Evolutionary conservation across 306 rosid species (phyloP).

Genomic region (Acacia crassicarpa): DNA sequence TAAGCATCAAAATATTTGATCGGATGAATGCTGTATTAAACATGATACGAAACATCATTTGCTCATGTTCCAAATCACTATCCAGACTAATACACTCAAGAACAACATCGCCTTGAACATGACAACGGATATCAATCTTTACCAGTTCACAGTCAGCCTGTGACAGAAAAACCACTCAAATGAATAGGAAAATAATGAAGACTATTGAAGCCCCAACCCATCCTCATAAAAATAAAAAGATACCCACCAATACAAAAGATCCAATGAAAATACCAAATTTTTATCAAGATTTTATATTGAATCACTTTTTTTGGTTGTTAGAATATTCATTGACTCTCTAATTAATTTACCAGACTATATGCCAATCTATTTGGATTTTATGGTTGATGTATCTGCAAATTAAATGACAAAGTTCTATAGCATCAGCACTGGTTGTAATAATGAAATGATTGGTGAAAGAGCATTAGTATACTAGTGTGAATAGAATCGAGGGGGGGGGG

Average conservation of each 20-base stretch:
- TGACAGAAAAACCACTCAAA: conserved; percentile 33
- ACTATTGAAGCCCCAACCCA: neutral
- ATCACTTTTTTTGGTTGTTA: neutral
- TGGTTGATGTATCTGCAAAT: neutral
- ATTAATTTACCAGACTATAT: neutral
- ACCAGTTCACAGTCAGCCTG: conserved; percentile 87
- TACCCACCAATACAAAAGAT: neutral
- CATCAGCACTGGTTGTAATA: neutral
- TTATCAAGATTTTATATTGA: neutral
- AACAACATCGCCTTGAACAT: conserved; percentile 95
- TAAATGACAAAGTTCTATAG: conserved; percentile 2
- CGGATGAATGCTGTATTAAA: conserved; percentile 95
- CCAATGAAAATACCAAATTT: neutral
- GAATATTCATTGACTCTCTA: conserved; percentile 11
- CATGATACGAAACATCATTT: conserved; percentile 96
- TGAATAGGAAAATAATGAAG: neutral
- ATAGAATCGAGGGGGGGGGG: neutral
- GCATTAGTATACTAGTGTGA: conserved; percentile 9
- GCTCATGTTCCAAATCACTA: conserved; percentile 75
- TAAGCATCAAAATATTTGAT: conserved; percentile 95
- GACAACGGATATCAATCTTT: conserved; percentile 94
- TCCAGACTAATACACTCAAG: conserved; percentile 90
- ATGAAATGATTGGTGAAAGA: conserved; percentile 20
- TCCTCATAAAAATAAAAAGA: neutral
- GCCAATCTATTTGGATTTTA: neutral